Conservation (phyloP, 371 early-diverging fungal species). For the Apophysomyces elegans region DNA sequence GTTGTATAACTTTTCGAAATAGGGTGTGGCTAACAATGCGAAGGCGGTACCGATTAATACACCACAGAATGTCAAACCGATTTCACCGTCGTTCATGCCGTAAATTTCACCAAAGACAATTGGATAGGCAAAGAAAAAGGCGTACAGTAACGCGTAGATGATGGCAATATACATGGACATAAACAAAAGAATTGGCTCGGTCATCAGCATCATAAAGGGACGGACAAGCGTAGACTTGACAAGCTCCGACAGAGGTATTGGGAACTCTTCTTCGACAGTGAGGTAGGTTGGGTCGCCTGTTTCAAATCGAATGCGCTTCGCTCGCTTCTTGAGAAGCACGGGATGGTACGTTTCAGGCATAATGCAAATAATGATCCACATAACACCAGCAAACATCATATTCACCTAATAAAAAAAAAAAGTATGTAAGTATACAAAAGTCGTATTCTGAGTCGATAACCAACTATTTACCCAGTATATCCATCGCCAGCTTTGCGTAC, state of each 20-base stretch:
- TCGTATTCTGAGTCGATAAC: neutral
- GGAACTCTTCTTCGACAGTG: constrained; percentile 43
- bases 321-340: constrained; percentile 34
- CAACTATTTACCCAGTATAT: constrained; percentile 44
- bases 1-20: constrained; percentile 34
- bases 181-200: constrained; percentile 43
- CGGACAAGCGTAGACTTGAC: constrained; percentile 40
- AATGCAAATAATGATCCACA: constrained; percentile 41
- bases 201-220: constrained; percentile 42
- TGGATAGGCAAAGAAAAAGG: constrained; percentile 51
- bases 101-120: constrained; percentile 41
- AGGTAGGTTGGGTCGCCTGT: constrained; percentile 40
- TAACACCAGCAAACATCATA: constrained; percentile 43
- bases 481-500: constrained; percentile 50
- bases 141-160: constrained; percentile 49
- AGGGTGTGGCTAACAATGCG: constrained; percentile 39
- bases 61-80: constrained; percentile 48
- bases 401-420: constrained; percentile 32
- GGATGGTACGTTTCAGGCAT: constrained; percentile 54
- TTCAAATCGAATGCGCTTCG: constrained; percentile 29
- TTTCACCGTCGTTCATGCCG: constrained; percentile 42
- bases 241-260: constrained; percentile 32
- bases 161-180: constrained; percentile 50
- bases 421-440: neutral
- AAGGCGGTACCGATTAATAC: constrained; percentile 40